These are phyloP conservation scores for Zychaea mexicana DNA, from an alignment of 371 early-diverging fungal species.

Conservation along the genomic window DNA sequence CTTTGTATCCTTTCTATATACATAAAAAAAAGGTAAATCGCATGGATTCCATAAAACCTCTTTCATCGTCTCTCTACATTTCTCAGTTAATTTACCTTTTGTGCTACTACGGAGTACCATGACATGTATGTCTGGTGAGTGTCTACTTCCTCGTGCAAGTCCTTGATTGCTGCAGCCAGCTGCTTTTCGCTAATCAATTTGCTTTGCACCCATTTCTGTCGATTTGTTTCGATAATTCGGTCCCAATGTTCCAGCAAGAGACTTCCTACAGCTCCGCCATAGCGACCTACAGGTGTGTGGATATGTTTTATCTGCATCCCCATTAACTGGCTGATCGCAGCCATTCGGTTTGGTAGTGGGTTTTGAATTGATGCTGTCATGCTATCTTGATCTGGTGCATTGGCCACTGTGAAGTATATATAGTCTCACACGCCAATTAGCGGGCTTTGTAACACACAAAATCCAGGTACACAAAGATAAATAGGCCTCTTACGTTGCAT, in stretches of 20 bases:
- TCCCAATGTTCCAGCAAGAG: conserved; percentile 46
- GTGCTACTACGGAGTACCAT: conserved; percentile 51
- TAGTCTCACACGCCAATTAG: too few species aligned
- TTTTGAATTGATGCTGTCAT: conserved; percentile 17
- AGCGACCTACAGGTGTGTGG: conserved; percentile 43
- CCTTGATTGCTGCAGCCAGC: conserved; percentile 27
- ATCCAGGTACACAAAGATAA: neutral
- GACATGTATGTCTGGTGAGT: conserved; percentile 46
- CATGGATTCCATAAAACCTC: neutral
- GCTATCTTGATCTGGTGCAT: neutral
- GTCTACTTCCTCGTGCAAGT: conserved; percentile 36
- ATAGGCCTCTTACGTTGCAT: conserved; percentile 24
- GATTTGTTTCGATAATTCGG: conserved; percentile 26
- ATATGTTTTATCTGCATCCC: conserved; percentile 47
- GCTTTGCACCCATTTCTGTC: conserved; percentile 35
- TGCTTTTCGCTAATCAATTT: conserved; percentile 40
- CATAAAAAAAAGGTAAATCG: neutral
- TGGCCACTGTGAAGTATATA: conserved; percentile 1
- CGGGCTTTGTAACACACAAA: too few species aligned
- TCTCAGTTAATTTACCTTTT: conserved; percentile 26
- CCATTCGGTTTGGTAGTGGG: conserved; percentile 47
- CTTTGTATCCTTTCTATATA: conserved; percentile 36
- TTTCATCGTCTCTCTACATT: neutral
- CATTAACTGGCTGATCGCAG: conserved; percentile 31
- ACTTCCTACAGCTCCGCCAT: conserved; percentile 38